Percentiles rank a stretch among this genome's conserved stretches.
Conservation (phyloP, 257 asterid species). For the Forsythia suspensa region DNA sequence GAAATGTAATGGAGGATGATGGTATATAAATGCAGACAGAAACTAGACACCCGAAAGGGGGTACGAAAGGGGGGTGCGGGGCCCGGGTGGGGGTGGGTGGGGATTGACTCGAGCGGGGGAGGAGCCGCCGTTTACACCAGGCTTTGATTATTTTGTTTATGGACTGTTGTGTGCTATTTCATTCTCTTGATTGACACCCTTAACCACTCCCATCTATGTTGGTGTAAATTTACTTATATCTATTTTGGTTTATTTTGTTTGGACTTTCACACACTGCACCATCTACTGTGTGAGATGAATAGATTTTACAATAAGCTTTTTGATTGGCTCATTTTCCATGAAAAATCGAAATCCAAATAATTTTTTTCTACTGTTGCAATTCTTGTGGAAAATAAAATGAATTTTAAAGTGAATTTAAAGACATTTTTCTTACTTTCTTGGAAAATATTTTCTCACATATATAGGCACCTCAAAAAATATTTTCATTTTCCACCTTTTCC, state of each 20-base stretch:
- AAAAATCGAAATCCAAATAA: no score
- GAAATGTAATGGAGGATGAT: background rate
- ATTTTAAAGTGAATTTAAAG: no score
- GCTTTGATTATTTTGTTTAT: slow-evolving; percentile 13
- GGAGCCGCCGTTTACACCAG: slow-evolving; percentile 33
- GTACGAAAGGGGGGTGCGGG: background rate
- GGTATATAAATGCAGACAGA: slow-evolving; percentile 24
- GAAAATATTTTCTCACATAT: no score
- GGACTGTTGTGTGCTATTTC: slow-evolving; percentile 13
- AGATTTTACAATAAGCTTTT: background rate
- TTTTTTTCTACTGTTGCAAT: no score
- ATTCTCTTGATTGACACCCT: slow-evolving; percentile 29
- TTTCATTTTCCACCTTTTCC: no score
- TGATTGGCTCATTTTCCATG: no score
- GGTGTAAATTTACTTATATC: background rate
- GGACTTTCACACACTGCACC: background rate
- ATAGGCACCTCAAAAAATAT: no score
- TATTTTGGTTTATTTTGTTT: background rate
- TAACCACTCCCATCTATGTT: slow-evolving; percentile 22
- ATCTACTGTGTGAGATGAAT: background rate
- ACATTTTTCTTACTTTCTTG: no score
- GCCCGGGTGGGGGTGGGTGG: background rate
- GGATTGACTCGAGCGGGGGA: background rate
- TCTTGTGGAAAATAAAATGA: no score
- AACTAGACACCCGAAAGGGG: slow-evolving; percentile 17